Evolutionary conservation across 805 yeast genomes (phyloP), one percentile per base, ranked within the genome.

Genomic region (Zygotorulaspora florentina): DNA sequence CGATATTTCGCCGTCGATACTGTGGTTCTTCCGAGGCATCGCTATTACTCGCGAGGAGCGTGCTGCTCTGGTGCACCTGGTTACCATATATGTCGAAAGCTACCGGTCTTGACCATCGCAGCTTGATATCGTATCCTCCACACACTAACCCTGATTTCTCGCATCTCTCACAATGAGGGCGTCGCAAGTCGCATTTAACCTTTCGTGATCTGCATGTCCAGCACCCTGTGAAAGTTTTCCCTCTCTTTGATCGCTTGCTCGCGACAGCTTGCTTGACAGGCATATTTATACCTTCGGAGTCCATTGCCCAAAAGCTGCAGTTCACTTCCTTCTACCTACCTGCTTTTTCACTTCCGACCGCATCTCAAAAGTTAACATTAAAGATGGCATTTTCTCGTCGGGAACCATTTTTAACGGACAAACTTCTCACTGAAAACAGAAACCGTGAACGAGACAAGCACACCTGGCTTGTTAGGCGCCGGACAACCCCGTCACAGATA

Each of bases 211-310:
- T 73, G 58, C 96, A 88, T 0, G 96, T 86, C 71, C 87, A 87
- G 61, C 96, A 89, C 1, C 96, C 96, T 0, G 86, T 81, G 59
- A 87, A 88, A 0, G 93, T 81, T 60, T 88, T 89, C 8, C 78
- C 76, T 47, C 81, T 67, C 50, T 49, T 49, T 20, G 50, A 39
- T 18, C 35, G 38, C 37, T 37, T 45, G 9, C 27, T 31, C 38
- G 20, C 29, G 16, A 23, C 18, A 6, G 25, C 31, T 12, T 40
- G 44, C 11, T 35, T 43, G 40, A 29, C 44, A 29, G 40, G 18
- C 48, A 40, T 43, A 12, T 12, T 40, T 35, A n/a, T 13, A 8
- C 36, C 16, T n/a, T 33, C 36, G 36, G 36, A 4, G 13, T 33
- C 20, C 36, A 33, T 33, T 33, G 16, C 36, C 36, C 36, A 33